Evolutionary conservation across 139 green algal genomes (phyloP).

Genomic region (Ettlia oleoabundans): DNA sequence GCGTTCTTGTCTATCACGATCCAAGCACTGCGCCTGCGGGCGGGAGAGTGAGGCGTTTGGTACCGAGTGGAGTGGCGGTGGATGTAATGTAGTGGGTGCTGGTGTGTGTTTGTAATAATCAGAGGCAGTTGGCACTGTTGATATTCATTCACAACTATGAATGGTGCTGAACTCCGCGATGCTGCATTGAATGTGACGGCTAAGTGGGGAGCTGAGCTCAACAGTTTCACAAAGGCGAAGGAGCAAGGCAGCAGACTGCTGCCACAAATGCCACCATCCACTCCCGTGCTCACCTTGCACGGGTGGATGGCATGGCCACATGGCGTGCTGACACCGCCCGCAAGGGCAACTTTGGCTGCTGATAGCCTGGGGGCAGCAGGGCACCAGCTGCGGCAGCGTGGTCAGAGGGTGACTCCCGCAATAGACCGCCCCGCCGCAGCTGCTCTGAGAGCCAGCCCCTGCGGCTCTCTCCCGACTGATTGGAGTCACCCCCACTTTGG

Average conservation of each 20-base stretch:
- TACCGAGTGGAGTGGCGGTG: too few species aligned
- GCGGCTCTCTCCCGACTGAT: not conserved
- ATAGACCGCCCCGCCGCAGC: not conserved
- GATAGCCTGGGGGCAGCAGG: not conserved
- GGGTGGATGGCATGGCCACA: not conserved
- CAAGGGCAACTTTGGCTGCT: not conserved
- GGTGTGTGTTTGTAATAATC: too few species aligned
- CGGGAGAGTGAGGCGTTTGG: not conserved
- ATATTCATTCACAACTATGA: too few species aligned
- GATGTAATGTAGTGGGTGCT: too few species aligned
- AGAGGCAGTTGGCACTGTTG: too few species aligned
- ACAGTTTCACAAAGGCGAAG: too few species aligned
- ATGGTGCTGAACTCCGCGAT: too few species aligned
- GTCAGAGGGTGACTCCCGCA: not conserved
- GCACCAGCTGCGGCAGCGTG: not conserved
- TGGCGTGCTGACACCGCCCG: not conserved
- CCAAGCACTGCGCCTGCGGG: constrained; percentile 56
- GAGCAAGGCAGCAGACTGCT: too few species aligned
- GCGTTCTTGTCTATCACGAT: constrained; percentile 60
- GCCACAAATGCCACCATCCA: too few species aligned
- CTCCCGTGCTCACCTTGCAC: not conserved
- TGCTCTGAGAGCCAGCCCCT: constrained; percentile 27
- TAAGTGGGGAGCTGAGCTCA: too few species aligned
- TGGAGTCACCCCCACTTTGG: not conserved
- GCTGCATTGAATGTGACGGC: too few species aligned